Percentiles rank a stretch among this genome's conserved stretches.
These are phyloP conservation scores for Whalleya microplaca DNA, from an alignment of 2,329 filamentous ascomycete genomes.

Conservation along the genomic window DNA sequence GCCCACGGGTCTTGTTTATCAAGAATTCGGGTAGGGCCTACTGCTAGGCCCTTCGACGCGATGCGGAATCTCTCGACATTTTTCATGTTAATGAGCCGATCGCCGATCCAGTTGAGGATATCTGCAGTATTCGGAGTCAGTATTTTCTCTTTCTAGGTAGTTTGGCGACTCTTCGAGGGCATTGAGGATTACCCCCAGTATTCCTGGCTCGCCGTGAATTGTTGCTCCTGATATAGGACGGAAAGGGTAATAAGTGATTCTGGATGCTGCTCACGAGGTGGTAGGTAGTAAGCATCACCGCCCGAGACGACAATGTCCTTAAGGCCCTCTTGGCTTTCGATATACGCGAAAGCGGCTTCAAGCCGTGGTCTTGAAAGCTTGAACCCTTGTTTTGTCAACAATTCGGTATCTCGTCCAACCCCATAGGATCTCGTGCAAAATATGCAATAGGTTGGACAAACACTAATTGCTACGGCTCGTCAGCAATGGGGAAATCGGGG, in stretches of 20 bases:
- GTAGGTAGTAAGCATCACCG: conserved; percentile 63
- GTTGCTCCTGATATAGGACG: background rate
- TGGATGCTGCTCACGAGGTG: conserved; percentile 36
- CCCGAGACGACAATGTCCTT: conserved; percentile 66
- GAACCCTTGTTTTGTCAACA: conserved; percentile 47
- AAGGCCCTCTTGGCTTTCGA: conserved; percentile 52
- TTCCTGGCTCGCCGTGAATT: background rate
- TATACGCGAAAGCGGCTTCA: conserved; percentile 61
- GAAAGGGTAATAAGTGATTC: background rate
- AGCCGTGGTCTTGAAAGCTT: conserved; percentile 50
- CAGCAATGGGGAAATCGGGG: conserved; percentile 16
- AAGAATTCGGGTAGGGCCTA: conserved; percentile 59
- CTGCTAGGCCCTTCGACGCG: conserved; percentile 64
- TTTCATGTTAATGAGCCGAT: conserved; percentile 58
- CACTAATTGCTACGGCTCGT: conserved; percentile 52
- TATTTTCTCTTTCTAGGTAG: background rate
- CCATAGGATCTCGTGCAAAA: conserved; percentile 66
- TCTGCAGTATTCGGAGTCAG: conserved; percentile 24
- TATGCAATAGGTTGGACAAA: conserved; percentile 66
- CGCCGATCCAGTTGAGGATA: conserved; percentile 56
- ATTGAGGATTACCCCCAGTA: background rate
- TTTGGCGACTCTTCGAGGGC: background rate
- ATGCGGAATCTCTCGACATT: conserved; percentile 64
- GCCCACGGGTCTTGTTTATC: conserved; percentile 58
- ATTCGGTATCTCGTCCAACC: conserved; percentile 58